phyloP scores from a whole-genome alignment of 2,329 filamentous ascomycete genomes.

The Penicillium sp. region DNA sequence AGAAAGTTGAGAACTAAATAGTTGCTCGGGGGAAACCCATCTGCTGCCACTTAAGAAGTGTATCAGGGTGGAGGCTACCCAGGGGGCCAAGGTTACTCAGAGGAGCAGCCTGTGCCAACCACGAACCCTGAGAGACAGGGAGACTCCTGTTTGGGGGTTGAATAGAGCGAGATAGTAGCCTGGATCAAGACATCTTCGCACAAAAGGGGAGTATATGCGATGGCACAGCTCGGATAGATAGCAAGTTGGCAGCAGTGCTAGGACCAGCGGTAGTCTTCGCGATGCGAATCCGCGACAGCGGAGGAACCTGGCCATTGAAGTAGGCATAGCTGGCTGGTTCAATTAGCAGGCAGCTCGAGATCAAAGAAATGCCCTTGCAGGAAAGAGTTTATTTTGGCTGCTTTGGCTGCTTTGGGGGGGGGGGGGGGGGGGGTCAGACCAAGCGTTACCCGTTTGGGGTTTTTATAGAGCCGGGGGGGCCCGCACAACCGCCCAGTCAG shows the following conservation, averaged over 20 bases:
- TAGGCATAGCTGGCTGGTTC: slow-evolving; percentile 3
- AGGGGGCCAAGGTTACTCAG: slow-evolving; percentile 7
- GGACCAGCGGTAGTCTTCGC: neutral
- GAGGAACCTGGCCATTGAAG: slow-evolving; percentile 26
- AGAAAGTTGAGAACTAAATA: neutral
- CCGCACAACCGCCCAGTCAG: neutral
- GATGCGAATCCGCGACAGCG: slow-evolving; percentile 5
- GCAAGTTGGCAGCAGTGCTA: neutral
- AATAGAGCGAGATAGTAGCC: slow-evolving; percentile 15
- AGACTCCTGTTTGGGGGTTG: neutral
- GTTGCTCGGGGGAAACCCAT: neutral
- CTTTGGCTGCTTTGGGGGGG: neutral
- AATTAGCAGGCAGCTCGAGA: slow-evolving; percentile 4
- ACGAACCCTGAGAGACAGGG: neutral
- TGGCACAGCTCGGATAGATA: neutral
- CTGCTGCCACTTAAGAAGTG: neutral
- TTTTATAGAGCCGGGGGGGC: slow-evolving; percentile 33
- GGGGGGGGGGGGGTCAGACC: too few species aligned
- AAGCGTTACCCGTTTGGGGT: slow-evolving; percentile 25
- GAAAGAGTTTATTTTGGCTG: neutral
- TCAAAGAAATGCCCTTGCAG: slow-evolving; percentile 3
- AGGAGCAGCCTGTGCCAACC: slow-evolving; percentile 5
- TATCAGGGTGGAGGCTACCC: neutral
- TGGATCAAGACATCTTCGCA: slow-evolving; percentile 16
- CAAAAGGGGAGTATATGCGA: neutral